Evolutionary conservation across 805 yeast genomes (phyloP).

Genomic region (Candida pseudofarinosa): DNA sequence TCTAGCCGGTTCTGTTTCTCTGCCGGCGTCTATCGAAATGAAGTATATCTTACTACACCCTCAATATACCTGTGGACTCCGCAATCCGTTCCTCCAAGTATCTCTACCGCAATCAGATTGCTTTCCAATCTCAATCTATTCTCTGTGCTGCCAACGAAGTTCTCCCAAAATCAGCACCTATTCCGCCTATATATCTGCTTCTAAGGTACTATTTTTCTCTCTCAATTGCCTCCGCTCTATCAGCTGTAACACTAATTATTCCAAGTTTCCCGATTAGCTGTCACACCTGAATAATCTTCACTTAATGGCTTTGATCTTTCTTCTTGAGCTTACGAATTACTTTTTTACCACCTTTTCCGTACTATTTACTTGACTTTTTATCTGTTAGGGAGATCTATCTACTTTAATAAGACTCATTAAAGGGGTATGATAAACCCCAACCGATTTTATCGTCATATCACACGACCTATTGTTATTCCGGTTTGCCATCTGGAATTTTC

Average conservation of each 20-base stretch:
- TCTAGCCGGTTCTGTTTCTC: too few relatives aligned
- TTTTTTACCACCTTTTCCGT: too few relatives aligned
- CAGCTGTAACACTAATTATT: neutral
- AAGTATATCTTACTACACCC: neutral
- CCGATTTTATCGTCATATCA: neutral
- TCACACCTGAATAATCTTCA: neutral
- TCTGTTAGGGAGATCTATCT: neutral
- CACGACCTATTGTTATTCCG: neutral
- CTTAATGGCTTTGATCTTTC: too few relatives aligned
- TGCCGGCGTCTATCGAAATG: neutral
- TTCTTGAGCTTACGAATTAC: too few relatives aligned
- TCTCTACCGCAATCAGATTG: too few relatives aligned
- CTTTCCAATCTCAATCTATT: too few relatives aligned
- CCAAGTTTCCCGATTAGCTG: neutral
- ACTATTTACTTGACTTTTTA: too few relatives aligned
- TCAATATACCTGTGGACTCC: neutral
- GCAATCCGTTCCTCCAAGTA: too few relatives aligned
- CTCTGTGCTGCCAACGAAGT: too few relatives aligned
- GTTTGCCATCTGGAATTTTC: neutral
- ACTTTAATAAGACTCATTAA: neutral
- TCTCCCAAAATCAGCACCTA: too few relatives aligned
- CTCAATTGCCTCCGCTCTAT: neutral
- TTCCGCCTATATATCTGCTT: too few relatives aligned
- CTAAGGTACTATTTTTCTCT: neutral
- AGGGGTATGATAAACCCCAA: neutral